Base-by-base conservation (phyloP, 2,329 filamentous ascomycete species). In the Cladophialophora psammophila region DNA sequence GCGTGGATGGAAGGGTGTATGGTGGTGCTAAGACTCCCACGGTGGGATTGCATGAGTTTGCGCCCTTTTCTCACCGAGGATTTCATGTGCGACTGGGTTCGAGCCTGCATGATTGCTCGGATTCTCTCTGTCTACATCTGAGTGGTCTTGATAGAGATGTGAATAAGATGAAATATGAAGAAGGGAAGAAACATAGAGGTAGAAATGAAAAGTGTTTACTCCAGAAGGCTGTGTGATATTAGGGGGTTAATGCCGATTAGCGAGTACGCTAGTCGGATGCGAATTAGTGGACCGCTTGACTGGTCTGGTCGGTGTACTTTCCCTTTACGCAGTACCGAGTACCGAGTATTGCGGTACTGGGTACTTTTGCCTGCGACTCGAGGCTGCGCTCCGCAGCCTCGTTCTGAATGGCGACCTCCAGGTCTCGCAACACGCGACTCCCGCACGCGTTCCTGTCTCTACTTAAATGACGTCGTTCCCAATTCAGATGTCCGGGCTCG, bases 401-500 rank as follows among this genome's bases (percentile, higher is more conserved):
- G 45, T 31, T 9, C 3, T 12, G 5, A 50, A 50, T 18, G 45
- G 45, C 42, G 45, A 10, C 45, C 20, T 50, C 45, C 9, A 31
- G 45, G 20, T 3, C 3, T 26, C 3, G 8, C 9, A 50, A 50
- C 13, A 26, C 45, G 45, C 20, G 20, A 50, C 5, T 18, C 9
- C 20, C 3, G 31, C 32, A 34, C 36, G 60, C 52, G 18, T 50
- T 31, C 20, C 31, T 42, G 31, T 26, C 45, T 31, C 18, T 32
- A 26, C 26, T 13, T 20, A 13, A 32, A 32, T 9, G 53, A 55
- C 31, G 31, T 35, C 20, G 3, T 45, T n/a, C 42, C 15, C 45
- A 40, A 40, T 57, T 42, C 71, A 70, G 65, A 67, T 57, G 71
- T 73, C 35, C 69, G 65, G 75, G 34, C 75, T 72, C 52, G 76